These are phyloP conservation scores for Vanilla planifolia DNA, from an alignment of 106 monocot genomes.

Conservation along the genomic window DNA sequence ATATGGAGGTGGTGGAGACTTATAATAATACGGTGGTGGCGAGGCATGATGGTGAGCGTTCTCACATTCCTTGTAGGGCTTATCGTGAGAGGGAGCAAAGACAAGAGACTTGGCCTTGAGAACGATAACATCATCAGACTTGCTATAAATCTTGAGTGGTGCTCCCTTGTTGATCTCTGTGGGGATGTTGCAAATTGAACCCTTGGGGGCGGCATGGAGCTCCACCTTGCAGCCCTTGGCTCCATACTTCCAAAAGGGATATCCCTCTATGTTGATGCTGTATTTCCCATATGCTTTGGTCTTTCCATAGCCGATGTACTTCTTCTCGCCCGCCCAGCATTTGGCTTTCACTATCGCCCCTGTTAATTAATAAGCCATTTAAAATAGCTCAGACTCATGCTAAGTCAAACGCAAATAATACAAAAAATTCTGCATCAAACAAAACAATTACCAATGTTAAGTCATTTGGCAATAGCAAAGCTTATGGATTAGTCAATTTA, in stretches of 20 bases:
- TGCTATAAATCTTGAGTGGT: slow-evolving; percentile 22
- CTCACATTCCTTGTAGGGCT: slow-evolving; percentile 26
- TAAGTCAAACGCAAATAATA: too few relatives aligned
- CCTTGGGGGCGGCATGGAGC: slow-evolving; percentile 45
- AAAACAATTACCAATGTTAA: too few relatives aligned
- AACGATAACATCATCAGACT: slow-evolving; percentile 17
- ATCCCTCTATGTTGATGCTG: slow-evolving; percentile 27
- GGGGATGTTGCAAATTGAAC: slow-evolving; percentile 35
- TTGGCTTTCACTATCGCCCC: slow-evolving; percentile 55
- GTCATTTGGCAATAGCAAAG: too few relatives aligned
- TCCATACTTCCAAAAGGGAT: slow-evolving; percentile 40
- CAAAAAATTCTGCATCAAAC: too few relatives aligned
- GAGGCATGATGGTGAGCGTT: slow-evolving; percentile 2
- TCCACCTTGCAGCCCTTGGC: slow-evolving; percentile 28
- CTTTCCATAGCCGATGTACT: slow-evolving; percentile 29
- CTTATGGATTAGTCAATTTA: too few relatives aligned
- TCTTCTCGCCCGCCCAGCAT: slow-evolving; percentile 27
- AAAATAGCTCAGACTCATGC: too few relatives aligned
- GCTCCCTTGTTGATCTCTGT: slow-evolving; percentile 35
- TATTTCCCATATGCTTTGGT: slow-evolving; percentile 39
- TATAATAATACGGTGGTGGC: background rate
- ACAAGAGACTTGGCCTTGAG: slow-evolving; percentile 39
- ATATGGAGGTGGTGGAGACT: background rate
- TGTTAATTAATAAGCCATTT: slow-evolving; percentile 19
- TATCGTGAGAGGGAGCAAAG: slow-evolving; percentile 30